Conservation (phyloP, 306 rosid genomes). For the Quillaja saponaria region DNA sequence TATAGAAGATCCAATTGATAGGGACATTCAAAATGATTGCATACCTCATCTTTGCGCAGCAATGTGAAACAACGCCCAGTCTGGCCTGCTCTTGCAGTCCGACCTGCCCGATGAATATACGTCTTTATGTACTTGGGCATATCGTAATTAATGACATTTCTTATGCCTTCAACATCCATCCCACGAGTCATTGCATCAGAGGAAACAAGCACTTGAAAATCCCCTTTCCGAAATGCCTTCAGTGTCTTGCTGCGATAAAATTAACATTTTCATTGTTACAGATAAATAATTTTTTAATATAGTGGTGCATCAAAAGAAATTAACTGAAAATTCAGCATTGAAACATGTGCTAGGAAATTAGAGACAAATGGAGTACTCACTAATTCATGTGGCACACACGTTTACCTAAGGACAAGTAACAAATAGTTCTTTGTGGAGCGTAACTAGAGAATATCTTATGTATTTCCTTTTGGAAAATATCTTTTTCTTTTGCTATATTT, state of each 20-base stretch:
- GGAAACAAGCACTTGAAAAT: constrained; percentile 82
- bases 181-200: constrained; percentile 99
- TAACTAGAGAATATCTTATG: too few relatives aligned
- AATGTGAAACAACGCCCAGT: constrained; percentile 85
- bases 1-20: too few relatives aligned
- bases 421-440: too few relatives aligned
- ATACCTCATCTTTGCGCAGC: constrained; percentile 75
- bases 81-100: constrained; percentile 96
- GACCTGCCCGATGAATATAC: constrained; percentile 88
- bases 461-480: too few relatives aligned
- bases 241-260: constrained; percentile 72
- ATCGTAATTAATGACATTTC: constrained; percentile 80
- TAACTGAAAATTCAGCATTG: too few relatives aligned
- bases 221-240: constrained; percentile 73
- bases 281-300: neutral
- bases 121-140: constrained; percentile 79
- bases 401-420: neutral
- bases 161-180: constrained; percentile 93
- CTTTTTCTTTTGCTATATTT: too few relatives aligned
- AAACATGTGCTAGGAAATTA: neutral
- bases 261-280: constrained; percentile 10
- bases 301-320: neutral
- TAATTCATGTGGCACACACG: neutral
- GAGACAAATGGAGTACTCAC: constrained; percentile 1
- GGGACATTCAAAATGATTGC: constrained; percentile 29